phyloP scores from a whole-genome alignment of 768 basidiomycete genomes.

The Grammothele lineata region DNA sequence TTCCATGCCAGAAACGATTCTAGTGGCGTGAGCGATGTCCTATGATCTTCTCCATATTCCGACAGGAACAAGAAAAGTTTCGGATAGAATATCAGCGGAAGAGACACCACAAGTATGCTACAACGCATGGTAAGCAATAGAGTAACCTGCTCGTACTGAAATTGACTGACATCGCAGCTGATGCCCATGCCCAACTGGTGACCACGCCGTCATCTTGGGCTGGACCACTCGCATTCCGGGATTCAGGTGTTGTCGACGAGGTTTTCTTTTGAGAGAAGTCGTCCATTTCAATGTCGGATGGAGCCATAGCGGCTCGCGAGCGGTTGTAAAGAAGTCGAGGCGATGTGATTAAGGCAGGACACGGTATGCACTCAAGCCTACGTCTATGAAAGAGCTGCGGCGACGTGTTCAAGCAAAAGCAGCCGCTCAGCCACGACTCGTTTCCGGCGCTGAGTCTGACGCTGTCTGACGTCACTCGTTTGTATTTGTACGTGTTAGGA shows the following conservation, averaged over 20 bases:
- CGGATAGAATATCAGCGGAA: constrained; percentile 45
- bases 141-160: background rate
- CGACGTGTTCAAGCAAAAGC: too few relatives aligned
- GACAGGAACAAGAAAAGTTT: constrained; percentile 66
- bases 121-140: constrained; percentile 19
- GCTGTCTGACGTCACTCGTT: too few relatives aligned
- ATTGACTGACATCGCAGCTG: constrained; percentile 22
- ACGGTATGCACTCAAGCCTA: too few relatives aligned
- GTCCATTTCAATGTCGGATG: constrained; percentile 35
- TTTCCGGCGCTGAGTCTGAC: too few relatives aligned
- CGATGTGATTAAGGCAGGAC: too few relatives aligned
- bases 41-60: constrained; percentile 38
- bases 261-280: constrained; percentile 26
- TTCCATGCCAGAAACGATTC: constrained; percentile 69
- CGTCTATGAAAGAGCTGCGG: too few relatives aligned
- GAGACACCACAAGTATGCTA: constrained; percentile 1
- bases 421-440: too few relatives aligned
- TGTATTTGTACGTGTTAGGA: too few relatives aligned
- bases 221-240: too few relatives aligned
- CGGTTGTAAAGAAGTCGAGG: too few relatives aligned
- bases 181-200: constrained; percentile 36
- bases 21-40: constrained; percentile 52
- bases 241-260: background rate
- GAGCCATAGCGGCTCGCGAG: background rate
- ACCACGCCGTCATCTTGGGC: constrained; percentile 24